A percentile compares a stretch with the other conserved stretches of the same genome.
These are phyloP conservation scores for Hirsutella thompsonii DNA, from an alignment of 2,329 filamentous ascomycete genomes.

Conservation along the genomic window DNA sequence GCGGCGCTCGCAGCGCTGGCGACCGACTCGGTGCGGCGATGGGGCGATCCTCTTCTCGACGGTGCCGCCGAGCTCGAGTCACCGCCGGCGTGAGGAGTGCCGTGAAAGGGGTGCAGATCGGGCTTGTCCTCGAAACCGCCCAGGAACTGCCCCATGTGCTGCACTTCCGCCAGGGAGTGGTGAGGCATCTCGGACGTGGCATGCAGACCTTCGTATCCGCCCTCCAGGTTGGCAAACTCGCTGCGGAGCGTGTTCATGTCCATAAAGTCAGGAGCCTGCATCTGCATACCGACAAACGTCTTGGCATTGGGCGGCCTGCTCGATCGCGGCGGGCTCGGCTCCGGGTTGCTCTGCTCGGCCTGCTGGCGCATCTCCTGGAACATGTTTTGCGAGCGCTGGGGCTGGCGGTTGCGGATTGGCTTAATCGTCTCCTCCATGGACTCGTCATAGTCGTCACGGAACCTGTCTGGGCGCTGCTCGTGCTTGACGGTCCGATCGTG, in stretches of 20 bases:
- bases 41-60: constrained; percentile 18
- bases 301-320: constrained; percentile 32
- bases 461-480: constrained; percentile 31
- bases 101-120: constrained; percentile 19
- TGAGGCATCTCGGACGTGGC: constrained; percentile 19
- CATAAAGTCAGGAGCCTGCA: constrained; percentile 45
- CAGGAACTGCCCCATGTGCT: constrained; percentile 29
- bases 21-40: constrained; percentile 46
- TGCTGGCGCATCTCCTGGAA: constrained; percentile 48
- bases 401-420: constrained; percentile 30
- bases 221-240: constrained; percentile 29
- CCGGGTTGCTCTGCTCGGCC: constrained; percentile 34
- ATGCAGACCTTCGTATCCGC: constrained; percentile 16
- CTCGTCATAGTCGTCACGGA: constrained; percentile 49
- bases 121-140: constrained; percentile 30
- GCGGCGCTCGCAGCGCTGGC: constrained; percentile 45
- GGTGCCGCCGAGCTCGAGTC: constrained; percentile 8
- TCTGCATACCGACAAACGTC: constrained; percentile 33
- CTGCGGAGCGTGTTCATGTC: constrained; percentile 34
- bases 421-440: constrained; percentile 56
- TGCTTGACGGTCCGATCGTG: constrained; percentile 32
- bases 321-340: constrained; percentile 43
- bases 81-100: constrained; percentile 5
- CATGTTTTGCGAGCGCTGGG: constrained; percentile 32
- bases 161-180: constrained; percentile 36